Evolutionary conservation across 2,329 filamentous ascomycete genomes (phyloP).

Genomic region (Neobulgaria alba): DNA sequence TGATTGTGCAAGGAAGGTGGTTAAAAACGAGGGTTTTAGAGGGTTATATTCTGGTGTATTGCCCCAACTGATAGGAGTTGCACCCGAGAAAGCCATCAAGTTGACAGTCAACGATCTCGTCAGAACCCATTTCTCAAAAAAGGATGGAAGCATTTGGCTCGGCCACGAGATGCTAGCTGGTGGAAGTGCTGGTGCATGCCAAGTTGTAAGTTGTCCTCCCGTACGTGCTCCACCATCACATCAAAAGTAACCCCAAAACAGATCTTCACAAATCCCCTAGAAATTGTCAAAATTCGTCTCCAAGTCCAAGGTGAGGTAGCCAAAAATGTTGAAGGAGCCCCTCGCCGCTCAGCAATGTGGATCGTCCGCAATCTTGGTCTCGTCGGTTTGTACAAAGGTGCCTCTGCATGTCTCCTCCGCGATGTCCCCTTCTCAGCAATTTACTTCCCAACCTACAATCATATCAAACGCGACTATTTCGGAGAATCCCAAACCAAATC

Average conservation of each 20-base stretch:
- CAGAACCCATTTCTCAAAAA: constrained; percentile 64
- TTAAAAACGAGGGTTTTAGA: constrained; percentile 81
- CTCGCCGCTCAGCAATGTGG: constrained; percentile 92
- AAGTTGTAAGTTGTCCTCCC: constrained; percentile 64
- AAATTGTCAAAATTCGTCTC: constrained; percentile 98
- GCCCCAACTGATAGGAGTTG: constrained; percentile 92
- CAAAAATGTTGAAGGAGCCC: constrained; percentile 73
- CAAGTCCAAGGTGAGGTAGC: constrained; percentile 95
- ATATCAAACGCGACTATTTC: constrained; percentile 89
- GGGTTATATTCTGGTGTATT: constrained; percentile 92
- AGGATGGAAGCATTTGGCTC: constrained; percentile 63
- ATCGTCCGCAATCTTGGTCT: constrained; percentile 93
- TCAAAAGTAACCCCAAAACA: constrained; percentile 31
- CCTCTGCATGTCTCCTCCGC: constrained; percentile 84
- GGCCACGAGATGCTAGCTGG: constrained; percentile 75
- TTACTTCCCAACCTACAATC: constrained; percentile 95
- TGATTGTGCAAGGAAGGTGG: constrained; percentile 88
- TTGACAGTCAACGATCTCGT: constrained; percentile 95
- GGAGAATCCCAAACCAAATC: constrained; percentile 83
- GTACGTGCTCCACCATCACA: neutral
- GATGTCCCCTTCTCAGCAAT: constrained; percentile 98
- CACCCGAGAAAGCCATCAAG: constrained; percentile 99
- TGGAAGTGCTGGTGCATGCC: constrained; percentile 82
- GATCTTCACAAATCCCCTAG: constrained; percentile 95
- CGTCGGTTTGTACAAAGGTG: constrained; percentile 92